A percentile compares a stretch with the other conserved stretches of the same genome.
phyloP scores from a whole-genome alignment of 2,329 filamentous ascomycete species.

The Ascochyta rabiei region DNA sequence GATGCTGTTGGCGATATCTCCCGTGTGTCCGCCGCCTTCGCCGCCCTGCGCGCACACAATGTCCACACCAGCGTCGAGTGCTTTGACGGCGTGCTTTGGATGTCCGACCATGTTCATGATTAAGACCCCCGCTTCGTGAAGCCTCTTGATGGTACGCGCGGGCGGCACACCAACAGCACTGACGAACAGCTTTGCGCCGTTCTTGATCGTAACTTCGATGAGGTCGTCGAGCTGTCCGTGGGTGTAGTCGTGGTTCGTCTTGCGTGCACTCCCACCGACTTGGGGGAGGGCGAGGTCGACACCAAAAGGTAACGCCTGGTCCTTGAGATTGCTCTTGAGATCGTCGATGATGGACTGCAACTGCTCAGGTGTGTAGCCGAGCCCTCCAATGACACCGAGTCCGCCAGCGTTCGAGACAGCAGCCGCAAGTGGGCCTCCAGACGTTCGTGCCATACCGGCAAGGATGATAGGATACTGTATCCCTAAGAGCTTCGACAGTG shows the following conservation, averaged over 20 bases:
- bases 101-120: conserved; percentile 99
- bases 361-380: conserved; percentile 64
- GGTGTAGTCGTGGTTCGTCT: conserved; percentile 97
- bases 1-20: conserved; percentile 83
- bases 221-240: conserved; percentile 85
- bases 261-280: conserved; percentile 79
- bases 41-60: conserved; percentile 91
- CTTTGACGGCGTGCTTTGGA: conserved; percentile 89
- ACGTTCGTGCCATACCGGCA: conserved; percentile 88
- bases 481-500: conserved; percentile 65
- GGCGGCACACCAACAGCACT: conserved; percentile 88
- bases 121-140: conserved; percentile 80
- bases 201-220: conserved; percentile 82
- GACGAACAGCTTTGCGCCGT: conserved; percentile 85
- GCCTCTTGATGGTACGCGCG: conserved; percentile 69
- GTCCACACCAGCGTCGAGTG: conserved; percentile 83
- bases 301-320: conserved; percentile 79
- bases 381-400: conserved; percentile 64
- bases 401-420: conserved; percentile 79
- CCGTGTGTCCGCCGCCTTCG: conserved; percentile 89
- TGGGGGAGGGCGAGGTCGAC: conserved; percentile 91
- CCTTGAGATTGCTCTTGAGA: conserved; percentile 74
- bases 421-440: conserved; percentile 48
- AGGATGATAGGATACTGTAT: conserved; percentile 91
- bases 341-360: conserved; percentile 82